Base-by-base conservation (phyloP, 768 basidiomycete species). In the Mycena olivaceomarginata region DNA sequence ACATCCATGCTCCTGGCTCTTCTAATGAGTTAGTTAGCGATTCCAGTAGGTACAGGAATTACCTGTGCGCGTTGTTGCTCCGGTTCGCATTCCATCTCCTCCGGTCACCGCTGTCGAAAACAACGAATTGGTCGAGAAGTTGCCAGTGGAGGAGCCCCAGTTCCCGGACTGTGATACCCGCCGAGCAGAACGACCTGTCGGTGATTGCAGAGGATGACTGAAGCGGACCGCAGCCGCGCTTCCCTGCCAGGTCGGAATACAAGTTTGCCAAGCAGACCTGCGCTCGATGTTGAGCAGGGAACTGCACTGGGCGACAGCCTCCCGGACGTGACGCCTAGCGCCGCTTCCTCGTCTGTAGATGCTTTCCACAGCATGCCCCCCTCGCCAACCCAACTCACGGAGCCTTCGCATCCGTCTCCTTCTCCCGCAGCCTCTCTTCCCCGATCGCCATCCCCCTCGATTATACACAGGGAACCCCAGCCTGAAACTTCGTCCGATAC, bases 121-220 rank as follows among this genome's bases (percentile, higher is more conserved):
- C 40, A 41, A 69, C 39, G 51, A 53, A 7, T 63, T 60, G 9
- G 65, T 20, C 59, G 56, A 37, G 48, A 9, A 48, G 46, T 8
- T 40, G 13, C 15, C 20, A n/a, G 46, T 18, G 39, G 40, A 62
- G 4, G 22, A 70, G 22, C 48, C 70, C 10, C 73, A 71, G 59
- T 43, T 70, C 16, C 8, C 71, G 43, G 69, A n/a, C 22, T 18
- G 67, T 57, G 53, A 18, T 37, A 22, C 69, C 77, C 20, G n/a
- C 59, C 43, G 83, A 86, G 45, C 86, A 83, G 48, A 89, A 88
- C 57, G 90, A 92, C 67, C 84, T 96, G 46, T 95, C 94, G 40
- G 88, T 94, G 70, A 95, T 95, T 70, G 92, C 90, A 0, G 94
- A 95, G 84, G 94, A 91, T 68, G 94, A 96, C n/a, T 64, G 93